Percentiles rank a stretch among this genome's conserved stretches.
Conservation (phyloP, 345 rosid genomes). For the Eutrema yunnanense region DNA sequence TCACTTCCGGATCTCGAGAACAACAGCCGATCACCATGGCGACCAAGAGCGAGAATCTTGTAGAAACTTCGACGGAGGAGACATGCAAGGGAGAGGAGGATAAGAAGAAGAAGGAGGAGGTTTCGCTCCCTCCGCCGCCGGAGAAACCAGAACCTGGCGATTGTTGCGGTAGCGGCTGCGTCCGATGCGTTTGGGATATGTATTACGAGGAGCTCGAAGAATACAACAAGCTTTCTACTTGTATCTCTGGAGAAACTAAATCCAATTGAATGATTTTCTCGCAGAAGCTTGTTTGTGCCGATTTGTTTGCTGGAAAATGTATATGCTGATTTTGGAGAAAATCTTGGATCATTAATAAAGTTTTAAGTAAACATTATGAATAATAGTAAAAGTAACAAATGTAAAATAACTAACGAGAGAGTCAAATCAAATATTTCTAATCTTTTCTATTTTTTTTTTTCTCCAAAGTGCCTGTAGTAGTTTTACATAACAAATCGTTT, state of each 20-base stretch:
- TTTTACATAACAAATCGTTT: neutral
- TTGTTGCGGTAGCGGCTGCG: slow-evolving; percentile 97
- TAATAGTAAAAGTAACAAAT: neutral
- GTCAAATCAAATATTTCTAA: neutral
- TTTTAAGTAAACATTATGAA: too few relatives aligned
- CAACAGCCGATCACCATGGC: slow-evolving; percentile 20
- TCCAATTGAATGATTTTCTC: slow-evolving; percentile 1
- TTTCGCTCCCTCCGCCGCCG: slow-evolving; percentile 55
- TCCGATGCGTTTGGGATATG: slow-evolving; percentile 92
- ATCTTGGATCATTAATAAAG: neutral
- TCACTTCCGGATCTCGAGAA: slow-evolving; percentile 3
- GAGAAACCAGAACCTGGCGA: slow-evolving; percentile 95
- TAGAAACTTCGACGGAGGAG: neutral
- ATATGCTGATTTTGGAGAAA: slow-evolving; percentile 39
- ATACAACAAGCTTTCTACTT: slow-evolving; percentile 44
- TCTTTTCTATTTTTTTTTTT: neutral
- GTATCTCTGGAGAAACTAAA: slow-evolving; percentile 16
- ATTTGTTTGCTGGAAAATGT: neutral
- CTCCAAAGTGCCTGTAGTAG: neutral
- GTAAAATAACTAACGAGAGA: neutral
- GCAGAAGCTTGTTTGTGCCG: neutral
- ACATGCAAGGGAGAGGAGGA: neutral
- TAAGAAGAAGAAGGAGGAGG: slow-evolving; percentile 12
- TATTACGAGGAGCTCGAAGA: slow-evolving; percentile 84
- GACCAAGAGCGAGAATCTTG: slow-evolving; percentile 5